Evolutionary conservation across 2,329 filamentous ascomycete species (phyloP).

Genomic region (Alternaria panax): DNA sequence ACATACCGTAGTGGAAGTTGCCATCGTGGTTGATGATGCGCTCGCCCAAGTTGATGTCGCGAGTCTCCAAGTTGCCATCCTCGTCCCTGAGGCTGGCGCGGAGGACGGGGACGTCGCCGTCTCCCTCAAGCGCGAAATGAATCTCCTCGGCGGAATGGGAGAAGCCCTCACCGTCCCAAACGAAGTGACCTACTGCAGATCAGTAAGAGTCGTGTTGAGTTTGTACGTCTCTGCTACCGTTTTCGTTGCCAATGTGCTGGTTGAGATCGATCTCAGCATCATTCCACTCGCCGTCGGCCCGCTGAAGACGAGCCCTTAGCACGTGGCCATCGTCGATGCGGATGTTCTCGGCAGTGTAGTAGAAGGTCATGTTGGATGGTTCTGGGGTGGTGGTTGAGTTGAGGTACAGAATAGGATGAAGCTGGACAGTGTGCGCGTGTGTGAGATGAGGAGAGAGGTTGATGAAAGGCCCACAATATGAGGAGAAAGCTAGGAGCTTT

Average conservation of each 20-base stretch:
- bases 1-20: conserved; percentile 30
- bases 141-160: conserved; percentile 57
- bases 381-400: not conserved
- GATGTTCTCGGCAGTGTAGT: conserved; percentile 57
- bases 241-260: conserved; percentile 59
- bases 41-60: conserved; percentile 65
- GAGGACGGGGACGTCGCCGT: conserved; percentile 60
- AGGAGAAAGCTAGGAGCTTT: conserved; percentile 14
- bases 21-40: conserved; percentile 63
- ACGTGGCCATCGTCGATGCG: conserved; percentile 60
- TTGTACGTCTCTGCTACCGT: conserved; percentile 50
- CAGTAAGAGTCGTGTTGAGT: not conserved
- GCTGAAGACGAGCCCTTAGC: conserved; percentile 55
- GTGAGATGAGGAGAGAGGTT: not conserved
- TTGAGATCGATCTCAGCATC: conserved; percentile 61
- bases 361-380: conserved; percentile 53
- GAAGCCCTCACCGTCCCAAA: conserved; percentile 60
- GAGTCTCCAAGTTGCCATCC: conserved; percentile 52
- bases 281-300: conserved; percentile 53
- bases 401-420: not conserved
- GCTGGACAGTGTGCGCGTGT: not conserved
- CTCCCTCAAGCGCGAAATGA: conserved; percentile 60
- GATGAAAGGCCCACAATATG: not conserved
- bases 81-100: conserved; percentile 57
- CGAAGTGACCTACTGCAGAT: conserved; percentile 50